Evolutionary conservation across 768 basidiomycete genomes (phyloP).

Genomic region (Amyloporia xantha): DNA sequence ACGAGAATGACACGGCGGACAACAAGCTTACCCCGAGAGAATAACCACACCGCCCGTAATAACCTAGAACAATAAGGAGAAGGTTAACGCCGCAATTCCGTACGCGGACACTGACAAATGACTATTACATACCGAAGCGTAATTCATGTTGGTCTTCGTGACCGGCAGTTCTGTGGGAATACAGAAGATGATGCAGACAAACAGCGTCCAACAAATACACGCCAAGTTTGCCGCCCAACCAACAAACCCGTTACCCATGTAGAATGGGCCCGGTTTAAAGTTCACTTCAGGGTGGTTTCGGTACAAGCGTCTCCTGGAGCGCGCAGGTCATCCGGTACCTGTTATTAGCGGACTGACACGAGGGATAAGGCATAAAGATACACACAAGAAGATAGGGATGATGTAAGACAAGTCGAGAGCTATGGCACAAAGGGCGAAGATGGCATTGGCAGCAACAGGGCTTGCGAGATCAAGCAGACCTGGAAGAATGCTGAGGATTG

Average conservation of each 20-base stretch:
- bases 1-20: neutral
- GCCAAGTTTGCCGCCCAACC: slow-evolving; percentile 54
- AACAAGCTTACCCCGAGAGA: slow-evolving; percentile 23
- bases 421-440: slow-evolving; percentile 79
- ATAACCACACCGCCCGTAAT: slow-evolving; percentile 30
- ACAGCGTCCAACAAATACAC: slow-evolving; percentile 67
- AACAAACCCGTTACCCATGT: slow-evolving; percentile 64
- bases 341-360: neutral
- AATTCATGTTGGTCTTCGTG: slow-evolving; percentile 71
- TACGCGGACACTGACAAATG: neutral
- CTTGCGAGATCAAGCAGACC: slow-evolving; percentile 74
- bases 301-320: slow-evolving; percentile 48
- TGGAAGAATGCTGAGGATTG: slow-evolving; percentile 59
- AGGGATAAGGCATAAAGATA: slow-evolving; percentile 2
- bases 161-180: slow-evolving; percentile 67
- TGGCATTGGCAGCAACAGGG: slow-evolving; percentile 68
- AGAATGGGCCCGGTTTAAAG: slow-evolving; percentile 85
- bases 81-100: neutral
- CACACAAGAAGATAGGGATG: slow-evolving; percentile 66
- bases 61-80: no score
- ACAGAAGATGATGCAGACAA: slow-evolving; percentile 66
- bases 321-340: neutral
- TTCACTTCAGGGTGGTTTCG: slow-evolving; percentile 72
- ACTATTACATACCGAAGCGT: slow-evolving; percentile 51
- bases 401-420: slow-evolving; percentile 75